These are phyloP conservation scores for Colletotrichum phormii DNA, from an alignment of 2,329 filamentous ascomycete species.

Conservation along the genomic window DNA sequence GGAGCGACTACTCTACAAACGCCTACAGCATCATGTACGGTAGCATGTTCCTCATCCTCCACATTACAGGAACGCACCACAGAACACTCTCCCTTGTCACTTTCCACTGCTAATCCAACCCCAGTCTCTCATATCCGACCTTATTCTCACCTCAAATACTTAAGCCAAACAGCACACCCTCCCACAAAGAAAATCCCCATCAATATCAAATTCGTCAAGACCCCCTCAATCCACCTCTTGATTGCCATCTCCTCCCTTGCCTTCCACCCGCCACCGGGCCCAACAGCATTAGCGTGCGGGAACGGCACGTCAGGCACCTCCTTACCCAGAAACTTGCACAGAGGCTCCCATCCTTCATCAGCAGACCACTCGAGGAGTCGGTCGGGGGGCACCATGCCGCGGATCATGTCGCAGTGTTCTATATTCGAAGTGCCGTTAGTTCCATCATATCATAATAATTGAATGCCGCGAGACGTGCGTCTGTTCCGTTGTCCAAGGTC, in stretches of 20 bases:
- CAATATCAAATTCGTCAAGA: conserved; percentile 26
- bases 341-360: conserved; percentile 53
- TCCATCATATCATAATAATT: not conserved
- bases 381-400: conserved; percentile 44
- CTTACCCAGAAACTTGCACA: conserved; percentile 53
- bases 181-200: conserved; percentile 10
- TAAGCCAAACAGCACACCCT: conserved; percentile 7
- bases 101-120: too few relatives aligned
- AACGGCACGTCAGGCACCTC: conserved; percentile 48
- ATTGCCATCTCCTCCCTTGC: conserved; percentile 31
- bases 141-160: not conserved
- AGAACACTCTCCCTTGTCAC: too few relatives aligned
- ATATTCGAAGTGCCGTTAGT: not conserved
- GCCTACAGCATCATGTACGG: not conserved
- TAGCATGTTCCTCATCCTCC: not conserved
- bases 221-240: conserved; percentile 31
- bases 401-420: conserved; percentile 49
- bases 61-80: not conserved
- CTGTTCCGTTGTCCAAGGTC: too few relatives aligned
- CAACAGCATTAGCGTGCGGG: conserved; percentile 46
- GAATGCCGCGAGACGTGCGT: too few relatives aligned
- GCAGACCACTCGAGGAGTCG: conserved; percentile 50
- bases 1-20: not conserved
- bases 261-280: conserved; percentile 18
- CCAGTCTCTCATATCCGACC: too few relatives aligned